Percentiles rank a stretch among this genome's conserved stretches.
Conservation (phyloP, 768 basidiomycete genomes). For the Kwoniella europaea region DNA sequence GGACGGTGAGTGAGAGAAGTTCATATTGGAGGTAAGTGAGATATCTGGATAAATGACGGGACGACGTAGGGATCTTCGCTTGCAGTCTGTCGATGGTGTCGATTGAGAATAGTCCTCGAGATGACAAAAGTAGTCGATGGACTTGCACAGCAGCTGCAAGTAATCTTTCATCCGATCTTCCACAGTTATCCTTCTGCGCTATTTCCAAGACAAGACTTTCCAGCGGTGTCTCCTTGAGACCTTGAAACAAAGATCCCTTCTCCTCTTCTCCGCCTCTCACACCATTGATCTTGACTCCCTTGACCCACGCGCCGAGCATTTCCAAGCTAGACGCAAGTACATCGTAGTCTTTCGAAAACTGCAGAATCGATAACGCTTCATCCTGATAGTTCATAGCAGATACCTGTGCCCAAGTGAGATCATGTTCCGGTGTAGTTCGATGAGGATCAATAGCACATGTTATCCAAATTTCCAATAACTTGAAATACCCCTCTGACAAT, state of each 20-base stretch:
- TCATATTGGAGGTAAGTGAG: conserved; percentile 4
- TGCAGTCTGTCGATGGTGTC: background rate
- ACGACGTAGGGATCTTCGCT: background rate
- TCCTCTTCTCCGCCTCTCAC: conserved; percentile 71
- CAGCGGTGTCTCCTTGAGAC: conserved; percentile 19
- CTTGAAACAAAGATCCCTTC: conserved; percentile 54
- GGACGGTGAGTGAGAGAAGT: conserved; percentile 7
- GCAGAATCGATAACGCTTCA: conserved; percentile 55
- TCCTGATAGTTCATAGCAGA: conserved; percentile 76
- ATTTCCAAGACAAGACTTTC: background rate
- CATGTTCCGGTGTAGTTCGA: conserved; percentile 80
- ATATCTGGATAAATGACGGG: background rate
- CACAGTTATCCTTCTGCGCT: background rate
- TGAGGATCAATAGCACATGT: conserved; percentile 90
- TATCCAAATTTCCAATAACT: conserved; percentile 73
- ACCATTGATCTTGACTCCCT: conserved; percentile 76
- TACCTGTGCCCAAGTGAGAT: conserved; percentile 86
- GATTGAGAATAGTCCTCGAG: conserved; percentile 1
- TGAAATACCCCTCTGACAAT: conserved; percentile 63
- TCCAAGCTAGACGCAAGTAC: conserved; percentile 61
- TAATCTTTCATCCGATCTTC: background rate
- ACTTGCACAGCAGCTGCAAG: conserved; percentile 11
- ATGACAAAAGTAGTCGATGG: background rate
- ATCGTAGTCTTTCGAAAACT: background rate
- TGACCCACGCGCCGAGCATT: conserved; percentile 71